Base-by-base conservation (phyloP, 148 eudicot genomes). In the Silene latifolia region DNA sequence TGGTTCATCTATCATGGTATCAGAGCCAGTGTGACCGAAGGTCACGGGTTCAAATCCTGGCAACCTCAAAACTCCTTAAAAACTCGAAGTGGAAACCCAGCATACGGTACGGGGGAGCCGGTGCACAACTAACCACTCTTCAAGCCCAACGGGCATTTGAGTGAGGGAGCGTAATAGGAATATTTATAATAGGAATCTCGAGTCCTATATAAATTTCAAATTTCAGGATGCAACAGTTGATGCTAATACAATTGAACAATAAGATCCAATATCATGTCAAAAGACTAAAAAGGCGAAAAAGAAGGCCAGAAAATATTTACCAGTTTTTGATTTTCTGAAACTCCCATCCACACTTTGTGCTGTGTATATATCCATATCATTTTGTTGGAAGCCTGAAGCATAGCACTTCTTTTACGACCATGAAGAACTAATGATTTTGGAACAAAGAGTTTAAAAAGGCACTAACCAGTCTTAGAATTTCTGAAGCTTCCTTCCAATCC, bases 401-500 rank as follows among this genome's bases (percentile, higher is more conserved):
- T 9, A 42, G 19, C 63, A 79, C 59, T 17, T 39, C 27, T 63
- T 59, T 74, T n/a, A 79, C 57, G 24, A 71, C 44, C 35, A 65
- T 44, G 13, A 67, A 67, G 56, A 67, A 76, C n/a, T 44, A 57
- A 54, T 63, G 54, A 53, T 8, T 63, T 58, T 12, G 59, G 23
- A 69, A 53, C 47, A 25, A 35, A 51, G 9, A 74, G 25, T 21
- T 35, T 63, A 11, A 32, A 77, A 56, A 6, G 27, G 24, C 14
- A 79, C 89, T 72, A 39, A 82, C 85, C 84, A 73, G 79, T 57
- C 54, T 57, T 78, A 4, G 87, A 80, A 72, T 84, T 84, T 72
- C 85, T 84, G 77, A 82, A 84, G 72, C 85, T 86, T 75, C 82
- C 87, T 72, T 75, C 84, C 63, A 80, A 48, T 65, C 80, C 85